Evolutionary conservation across 2,329 filamentous ascomycete species (phyloP).

Genomic region (Coniochaeta sp.): DNA sequence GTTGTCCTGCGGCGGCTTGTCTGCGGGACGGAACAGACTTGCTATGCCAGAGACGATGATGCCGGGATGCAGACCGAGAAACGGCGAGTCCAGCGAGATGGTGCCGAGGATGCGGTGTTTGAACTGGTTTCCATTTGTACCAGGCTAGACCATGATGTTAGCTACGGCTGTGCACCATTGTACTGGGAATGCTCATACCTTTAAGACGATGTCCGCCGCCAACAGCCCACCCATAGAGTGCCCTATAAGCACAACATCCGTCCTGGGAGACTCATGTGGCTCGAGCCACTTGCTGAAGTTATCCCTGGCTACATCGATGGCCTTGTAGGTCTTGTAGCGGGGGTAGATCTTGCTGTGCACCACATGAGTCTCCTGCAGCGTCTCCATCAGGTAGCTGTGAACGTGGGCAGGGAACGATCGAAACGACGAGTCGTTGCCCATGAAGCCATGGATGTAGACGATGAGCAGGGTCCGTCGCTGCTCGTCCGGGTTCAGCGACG

Average conservation of each 20-base stretch:
- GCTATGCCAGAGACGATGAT: constrained; percentile 76
- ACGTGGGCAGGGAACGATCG: constrained; percentile 82
- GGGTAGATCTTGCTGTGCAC: constrained; percentile 86
- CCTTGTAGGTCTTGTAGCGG: constrained; percentile 67
- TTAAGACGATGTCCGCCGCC: constrained; percentile 69
- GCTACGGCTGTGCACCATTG: neutral
- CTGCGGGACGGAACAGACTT: constrained; percentile 59
- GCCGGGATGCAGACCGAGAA: constrained; percentile 82
- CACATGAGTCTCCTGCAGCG: constrained; percentile 65
- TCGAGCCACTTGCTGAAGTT: constrained; percentile 78
- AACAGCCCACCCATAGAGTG: constrained; percentile 89
- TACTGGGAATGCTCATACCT: constrained; percentile 31
- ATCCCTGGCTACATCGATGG: constrained; percentile 67
- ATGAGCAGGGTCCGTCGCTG: constrained; percentile 57
- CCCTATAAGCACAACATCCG: constrained; percentile 76
- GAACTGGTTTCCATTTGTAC: constrained; percentile 4
- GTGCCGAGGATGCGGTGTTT: constrained; percentile 48
- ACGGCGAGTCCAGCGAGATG: constrained; percentile 78
- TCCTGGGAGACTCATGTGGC: constrained; percentile 65
- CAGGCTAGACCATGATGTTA: neutral
- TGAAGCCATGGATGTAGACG: constrained; percentile 85
- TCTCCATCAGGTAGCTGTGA: constrained; percentile 63
- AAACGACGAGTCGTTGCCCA: constrained; percentile 83
- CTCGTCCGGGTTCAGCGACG: constrained; percentile 26
- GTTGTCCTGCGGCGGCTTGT: constrained; percentile 20